Evolutionary conservation across 208 protist genomes (phyloP).

Genomic region (Leishmania tarentolae): DNA sequence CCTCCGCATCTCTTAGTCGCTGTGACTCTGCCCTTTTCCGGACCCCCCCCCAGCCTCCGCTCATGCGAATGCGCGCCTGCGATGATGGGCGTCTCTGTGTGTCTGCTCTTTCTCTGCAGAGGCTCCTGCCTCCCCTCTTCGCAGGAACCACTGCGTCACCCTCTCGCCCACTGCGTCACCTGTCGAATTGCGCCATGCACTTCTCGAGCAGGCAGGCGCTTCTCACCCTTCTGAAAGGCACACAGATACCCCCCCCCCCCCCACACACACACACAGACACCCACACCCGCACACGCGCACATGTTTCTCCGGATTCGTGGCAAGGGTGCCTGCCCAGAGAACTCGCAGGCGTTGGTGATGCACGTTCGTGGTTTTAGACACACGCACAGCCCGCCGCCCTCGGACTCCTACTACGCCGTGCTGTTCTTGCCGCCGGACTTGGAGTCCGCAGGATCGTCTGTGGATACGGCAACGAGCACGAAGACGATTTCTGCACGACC

Average conservation of each 20-base stretch:
- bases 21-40: background rate
- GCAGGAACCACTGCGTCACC: background rate
- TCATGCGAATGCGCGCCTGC: background rate
- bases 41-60: background rate
- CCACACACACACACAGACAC: background rate
- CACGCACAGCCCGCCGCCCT: constrained; percentile 49
- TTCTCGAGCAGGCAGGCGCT: background rate
- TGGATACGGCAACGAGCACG: background rate
- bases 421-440: background rate
- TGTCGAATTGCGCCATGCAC: background rate
- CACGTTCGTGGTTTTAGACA: constrained; percentile 78
- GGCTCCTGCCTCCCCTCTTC: background rate
- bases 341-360: constrained; percentile 81
- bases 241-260: background rate
- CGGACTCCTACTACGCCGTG: constrained; percentile 6
- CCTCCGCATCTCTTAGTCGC: background rate
- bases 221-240: background rate
- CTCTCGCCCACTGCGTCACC: background rate
- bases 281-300: background rate
- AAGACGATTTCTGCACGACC: background rate
- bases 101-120: background rate
- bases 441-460: background rate
- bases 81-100: background rate
- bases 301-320: constrained; percentile 88
- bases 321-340: constrained; percentile 77